A percentile compares a stretch with the other conserved stretches of the same genome.
Conservation (phyloP, 371 early-diverging fungal species). For the Mortierella sp. region DNA sequence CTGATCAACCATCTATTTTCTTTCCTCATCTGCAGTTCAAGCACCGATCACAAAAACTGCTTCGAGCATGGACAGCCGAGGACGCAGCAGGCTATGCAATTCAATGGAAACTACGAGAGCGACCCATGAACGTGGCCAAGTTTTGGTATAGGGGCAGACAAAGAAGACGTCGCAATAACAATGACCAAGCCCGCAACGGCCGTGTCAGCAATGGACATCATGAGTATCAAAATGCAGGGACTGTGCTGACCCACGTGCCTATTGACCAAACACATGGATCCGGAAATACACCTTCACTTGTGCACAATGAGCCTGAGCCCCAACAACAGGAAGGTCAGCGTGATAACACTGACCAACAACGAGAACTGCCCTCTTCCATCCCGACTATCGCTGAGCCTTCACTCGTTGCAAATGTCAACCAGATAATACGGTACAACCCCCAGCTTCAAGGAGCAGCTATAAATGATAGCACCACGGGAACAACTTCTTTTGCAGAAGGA, state of each 20-base stretch:
- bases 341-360: background rate
- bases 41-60: slow-evolving; percentile 36
- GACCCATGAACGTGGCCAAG: slow-evolving; percentile 15
- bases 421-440: background rate
- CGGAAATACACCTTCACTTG: background rate
- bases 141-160: slow-evolving; percentile 10
- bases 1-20: background rate
- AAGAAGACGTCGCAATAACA: background rate
- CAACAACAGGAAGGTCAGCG: background rate
- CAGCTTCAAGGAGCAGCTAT: background rate
- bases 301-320: background rate
- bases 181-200: background rate
- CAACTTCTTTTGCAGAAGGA: background rate
- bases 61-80: slow-evolving; percentile 37
- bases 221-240: slow-evolving; percentile 7
- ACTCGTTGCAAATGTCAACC: background rate
- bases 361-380: background rate
- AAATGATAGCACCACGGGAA: background rate
- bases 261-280: slow-evolving; percentile 10
- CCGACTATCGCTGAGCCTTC: background rate
- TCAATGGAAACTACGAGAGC: slow-evolving; percentile 45
- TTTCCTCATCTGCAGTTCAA: slow-evolving; percentile 25
- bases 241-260: background rate
- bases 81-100: slow-evolving; percentile 38
- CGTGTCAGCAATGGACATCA: background rate